Conservation (phyloP, 345 rosid genomes). For the Dipteronia dyeriana region DNA sequence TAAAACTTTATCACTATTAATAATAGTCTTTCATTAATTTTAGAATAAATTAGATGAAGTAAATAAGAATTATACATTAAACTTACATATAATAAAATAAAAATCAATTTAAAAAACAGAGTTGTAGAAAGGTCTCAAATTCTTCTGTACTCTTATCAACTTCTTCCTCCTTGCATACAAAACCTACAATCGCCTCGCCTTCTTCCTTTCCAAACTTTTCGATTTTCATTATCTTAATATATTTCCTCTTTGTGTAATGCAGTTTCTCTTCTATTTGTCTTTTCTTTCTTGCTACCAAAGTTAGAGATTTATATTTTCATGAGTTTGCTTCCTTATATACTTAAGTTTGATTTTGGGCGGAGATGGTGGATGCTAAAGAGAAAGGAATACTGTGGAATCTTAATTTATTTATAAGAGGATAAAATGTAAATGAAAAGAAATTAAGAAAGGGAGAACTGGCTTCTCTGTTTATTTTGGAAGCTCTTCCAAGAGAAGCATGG, state of each 20-base stretch:
- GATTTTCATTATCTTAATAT: no score
- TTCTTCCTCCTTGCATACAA: not conserved
- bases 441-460: not conserved
- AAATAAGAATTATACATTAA: no score
- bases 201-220: not conserved
- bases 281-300: not conserved
- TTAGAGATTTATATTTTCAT: no score
- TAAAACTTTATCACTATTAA: not conserved
- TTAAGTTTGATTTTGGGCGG: no score
- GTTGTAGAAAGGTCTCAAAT: not conserved
- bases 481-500: not conserved
- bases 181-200: not conserved
- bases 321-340: no score
- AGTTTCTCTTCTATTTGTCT: not conserved
- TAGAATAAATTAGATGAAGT: no score
- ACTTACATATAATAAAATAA: no score
- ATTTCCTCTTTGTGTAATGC: not conserved
- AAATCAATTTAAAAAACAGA: not conserved
- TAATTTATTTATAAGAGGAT: no score
- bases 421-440: no score
- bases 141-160: not conserved
- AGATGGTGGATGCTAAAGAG: no score
- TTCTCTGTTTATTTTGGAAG: not conserved
- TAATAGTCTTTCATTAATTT: no score
- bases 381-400: no score